phyloP scores from a whole-genome alignment of 1,284 basidiomycete genomes.

The Ceratobasidium sp. region DNA sequence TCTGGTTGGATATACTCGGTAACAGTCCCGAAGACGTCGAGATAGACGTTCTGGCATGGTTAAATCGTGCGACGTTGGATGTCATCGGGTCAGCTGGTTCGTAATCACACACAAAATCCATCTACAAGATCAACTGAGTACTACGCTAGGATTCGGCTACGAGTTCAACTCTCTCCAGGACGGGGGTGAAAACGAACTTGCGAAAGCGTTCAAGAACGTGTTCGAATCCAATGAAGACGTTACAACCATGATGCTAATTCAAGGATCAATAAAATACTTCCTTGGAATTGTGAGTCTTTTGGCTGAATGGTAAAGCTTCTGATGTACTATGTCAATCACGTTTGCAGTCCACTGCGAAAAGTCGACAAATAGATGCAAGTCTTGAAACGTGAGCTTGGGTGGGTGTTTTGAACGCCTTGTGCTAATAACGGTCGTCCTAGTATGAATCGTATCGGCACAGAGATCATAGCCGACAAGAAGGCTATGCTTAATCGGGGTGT shows the following conservation, averaged over 20 bases:
- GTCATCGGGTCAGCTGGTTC: slow-evolving; percentile 74
- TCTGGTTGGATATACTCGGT: slow-evolving; percentile 32
- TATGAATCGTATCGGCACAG: slow-evolving; percentile 41
- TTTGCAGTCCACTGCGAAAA: slow-evolving; percentile 14
- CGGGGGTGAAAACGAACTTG: slow-evolving; percentile 59
- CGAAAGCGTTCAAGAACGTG: slow-evolving; percentile 58
- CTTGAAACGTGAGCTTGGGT: slow-evolving; percentile 14
- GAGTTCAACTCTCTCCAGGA: slow-evolving; percentile 64
- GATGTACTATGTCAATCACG: slow-evolving; percentile 35
- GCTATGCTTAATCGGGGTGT: slow-evolving; percentile 55
- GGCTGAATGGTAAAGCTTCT: slow-evolving; percentile 49
- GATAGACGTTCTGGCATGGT: slow-evolving; percentile 68
- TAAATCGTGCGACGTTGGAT: slow-evolving; percentile 73
- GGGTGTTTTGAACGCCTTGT: neutral
- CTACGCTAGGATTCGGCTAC: slow-evolving; percentile 67
- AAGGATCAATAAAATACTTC: neutral
- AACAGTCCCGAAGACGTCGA: slow-evolving; percentile 35
- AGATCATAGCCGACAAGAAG: slow-evolving; percentile 52
- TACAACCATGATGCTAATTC: slow-evolving; percentile 39
- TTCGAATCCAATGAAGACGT: slow-evolving; percentile 48
- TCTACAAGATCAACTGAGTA: neutral
- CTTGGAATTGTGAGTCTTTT: slow-evolving; percentile 20
- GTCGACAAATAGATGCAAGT: slow-evolving; percentile 7
- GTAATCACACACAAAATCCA: neutral
- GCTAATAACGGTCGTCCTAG: neutral